Percentiles rank a stretch among this genome's conserved stretches.
These are phyloP conservation scores for Lentinula boryana DNA, from an alignment of 768 basidiomycete species.

Conservation along the genomic window DNA sequence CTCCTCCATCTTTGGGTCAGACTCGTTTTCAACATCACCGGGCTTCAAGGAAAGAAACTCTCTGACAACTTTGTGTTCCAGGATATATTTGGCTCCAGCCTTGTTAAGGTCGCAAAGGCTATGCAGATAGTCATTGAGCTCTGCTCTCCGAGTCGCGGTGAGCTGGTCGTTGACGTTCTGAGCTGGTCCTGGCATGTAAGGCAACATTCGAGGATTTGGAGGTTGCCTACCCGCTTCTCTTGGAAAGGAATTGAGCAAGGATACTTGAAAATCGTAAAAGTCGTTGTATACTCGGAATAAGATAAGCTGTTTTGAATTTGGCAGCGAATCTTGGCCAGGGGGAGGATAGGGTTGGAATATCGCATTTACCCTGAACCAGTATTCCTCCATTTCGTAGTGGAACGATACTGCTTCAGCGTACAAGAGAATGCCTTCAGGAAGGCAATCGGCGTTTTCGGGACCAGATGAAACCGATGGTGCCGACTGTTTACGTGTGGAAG, in stretches of 20 bases:
- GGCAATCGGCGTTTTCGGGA: constrained; percentile 36
- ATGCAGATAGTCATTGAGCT: constrained; percentile 86
- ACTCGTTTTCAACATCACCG: constrained; percentile 75
- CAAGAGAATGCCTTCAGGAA: constrained; percentile 81
- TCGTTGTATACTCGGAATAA: constrained; percentile 96
- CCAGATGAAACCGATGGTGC: constrained; percentile 23
- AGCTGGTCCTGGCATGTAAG: constrained; percentile 96
- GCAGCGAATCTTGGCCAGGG: constrained; percentile 48
- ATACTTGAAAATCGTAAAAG: constrained; percentile 96
- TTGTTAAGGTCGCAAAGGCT: constrained; percentile 69
- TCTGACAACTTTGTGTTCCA: constrained; percentile 75
- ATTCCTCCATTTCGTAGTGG: constrained; percentile 93
- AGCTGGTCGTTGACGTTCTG: constrained; percentile 77
- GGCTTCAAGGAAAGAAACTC: constrained; percentile 80
- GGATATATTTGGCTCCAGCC: constrained; percentile 67
- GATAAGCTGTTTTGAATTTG: constrained; percentile 71
- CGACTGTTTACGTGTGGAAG: constrained; percentile 20
- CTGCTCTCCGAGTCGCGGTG: constrained; percentile 72
- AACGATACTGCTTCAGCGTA: constrained; percentile 92
- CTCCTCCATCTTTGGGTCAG: constrained; percentile 53
- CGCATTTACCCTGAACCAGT: constrained; percentile 95
- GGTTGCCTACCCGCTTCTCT: constrained; percentile 82
- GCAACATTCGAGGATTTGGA: constrained; percentile 68
- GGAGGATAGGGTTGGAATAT: constrained; percentile 78
- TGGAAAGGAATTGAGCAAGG: constrained; percentile 81